Evolutionary conservation across 768 basidiomycete genomes (phyloP), one percentile per base, ranked within the genome.

Genomic region (Collybia nuda): DNA sequence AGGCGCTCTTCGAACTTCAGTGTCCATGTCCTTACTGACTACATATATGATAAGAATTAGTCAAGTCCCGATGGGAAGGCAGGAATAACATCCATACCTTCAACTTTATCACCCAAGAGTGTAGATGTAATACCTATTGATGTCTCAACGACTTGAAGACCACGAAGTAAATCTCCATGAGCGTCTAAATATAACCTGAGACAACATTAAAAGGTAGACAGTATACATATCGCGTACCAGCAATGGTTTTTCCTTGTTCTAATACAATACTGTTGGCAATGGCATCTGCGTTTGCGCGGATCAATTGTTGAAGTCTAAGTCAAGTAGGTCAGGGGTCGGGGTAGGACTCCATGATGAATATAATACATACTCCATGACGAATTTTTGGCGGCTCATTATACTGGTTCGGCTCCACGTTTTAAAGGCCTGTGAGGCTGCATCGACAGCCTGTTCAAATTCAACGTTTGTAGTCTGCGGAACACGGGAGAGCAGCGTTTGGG

Each of bases 11-110:
- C 94, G 81, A 14, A 88, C 85, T 53, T 90, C 84, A 2, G 95
- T 97, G 63, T 98, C 95, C 95, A 98, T 98, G 65, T 97, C 95
- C 67, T 85, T 93, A 70, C 88, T 90, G 17, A 98, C 90, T 90
- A 56, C 19, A 40, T 23, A 21, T 12, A n/a, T 28, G 28, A 17
- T 61, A 23, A 61, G 53, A 15, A 62, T 71, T 47, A 49, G 48
- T 28, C 28, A 3, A 3, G 19, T 2, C 40, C 12, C 14, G 12
- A 18, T 40, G 40, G 7, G 17, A 15, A 29, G 15, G 5, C 21
- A 5, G 14, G 18, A 40, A 3, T 19, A n/a, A 28, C 12, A 7
- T 12, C 3, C 21, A 32, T 67, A 90, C 95, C 90, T 78, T 98
- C 96, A 40, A 97, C 71, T 65, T 94, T 93, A 51, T 96, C 90